Base-by-base conservation (phyloP, 2,329 filamentous ascomycete species). In the Hymenoscyphus occultus region DNA sequence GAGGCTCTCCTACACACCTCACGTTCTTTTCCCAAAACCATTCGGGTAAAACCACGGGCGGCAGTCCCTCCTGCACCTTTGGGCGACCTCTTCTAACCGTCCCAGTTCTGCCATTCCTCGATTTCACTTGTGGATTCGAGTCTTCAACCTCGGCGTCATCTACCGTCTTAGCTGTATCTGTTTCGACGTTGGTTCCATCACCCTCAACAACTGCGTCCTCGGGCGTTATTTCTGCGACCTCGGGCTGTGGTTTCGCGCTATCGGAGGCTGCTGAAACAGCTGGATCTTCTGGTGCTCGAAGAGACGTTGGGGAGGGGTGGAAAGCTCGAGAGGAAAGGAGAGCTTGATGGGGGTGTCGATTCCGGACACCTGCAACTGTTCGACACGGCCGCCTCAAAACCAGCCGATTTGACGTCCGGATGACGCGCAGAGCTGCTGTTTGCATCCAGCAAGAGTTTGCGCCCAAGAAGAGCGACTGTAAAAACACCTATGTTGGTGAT, bases 11-110 rank as follows among this genome's bases (percentile, higher is more conserved):
- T 5, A 65, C 39, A 54, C 64, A 67, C 31, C 70, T 68, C 35
- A 90, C 80, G 63, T 83, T 83, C 22, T 78, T 74, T 48, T 82
- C 76, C 62, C 86, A 75, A 67, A 90, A 90, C 75, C 80, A 83
- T 64, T 80, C 75, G 0, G 88, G 86, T 14, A 90, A 76, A 60
- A 81, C 78, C 28, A 85, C 77, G 2, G 80, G 78, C n/a, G 84
- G 84, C 12, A 86, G 62, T 32, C 74, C 75, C 61, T 74, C 71
- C 5, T 68, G 64, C 9, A 54, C 19, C 3, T 19, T 10, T 28
- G 48, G 1, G 19, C 48, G 48, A 22, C 48, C 48, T 22, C 48
- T 54, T 62, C 71, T 67, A 7, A 67, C 71, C 40, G 65, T 64
- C 31, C 64, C 61, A 62, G 62, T 40, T 42, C 67, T 70, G 22